Conservation (phyloP, 2,329 filamentous ascomycete species). For the Arthrobotrys musiformis region DNA sequence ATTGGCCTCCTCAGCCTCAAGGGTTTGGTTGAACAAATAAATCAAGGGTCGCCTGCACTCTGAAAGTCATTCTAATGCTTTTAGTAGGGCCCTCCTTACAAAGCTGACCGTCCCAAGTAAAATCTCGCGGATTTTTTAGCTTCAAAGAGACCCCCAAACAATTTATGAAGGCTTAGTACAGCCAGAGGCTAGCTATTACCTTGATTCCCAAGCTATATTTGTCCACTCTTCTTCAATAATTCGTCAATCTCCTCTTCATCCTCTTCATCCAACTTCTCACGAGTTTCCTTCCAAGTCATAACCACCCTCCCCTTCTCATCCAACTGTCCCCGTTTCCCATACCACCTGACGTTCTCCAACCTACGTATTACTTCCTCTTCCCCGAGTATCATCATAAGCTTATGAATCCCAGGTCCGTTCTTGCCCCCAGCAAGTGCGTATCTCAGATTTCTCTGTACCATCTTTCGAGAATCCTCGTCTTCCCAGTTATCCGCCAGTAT, state of each 20-base stretch:
- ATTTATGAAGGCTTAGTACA: too few species aligned
- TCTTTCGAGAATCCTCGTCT: conserved; percentile 35
- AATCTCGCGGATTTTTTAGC: too few species aligned
- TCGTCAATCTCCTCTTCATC: conserved; percentile 34
- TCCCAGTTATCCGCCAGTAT: conserved; percentile 40
- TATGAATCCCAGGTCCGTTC: conserved; percentile 42
- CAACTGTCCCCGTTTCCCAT: conserved; percentile 30
- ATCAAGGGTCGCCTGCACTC: too few species aligned
- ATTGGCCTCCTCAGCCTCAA: neutral
- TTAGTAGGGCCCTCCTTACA: too few species aligned
- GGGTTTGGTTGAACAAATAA: too few species aligned
- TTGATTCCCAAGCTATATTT: neutral
- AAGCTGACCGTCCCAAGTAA: too few species aligned
- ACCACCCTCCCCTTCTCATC: conserved; percentile 50
- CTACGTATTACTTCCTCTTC: conserved; percentile 35
- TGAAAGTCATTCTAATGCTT: too few species aligned
- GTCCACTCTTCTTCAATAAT: conserved; percentile 19
- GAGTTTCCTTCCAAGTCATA: conserved; percentile 49
- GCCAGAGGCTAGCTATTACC: too few species aligned
- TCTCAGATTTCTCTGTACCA: conserved; percentile 33
- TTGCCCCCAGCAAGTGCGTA: conserved; percentile 47
- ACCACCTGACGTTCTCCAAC: conserved; percentile 40
- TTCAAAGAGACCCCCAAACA: too few species aligned
- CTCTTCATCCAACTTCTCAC: conserved; percentile 3
- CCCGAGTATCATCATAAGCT: conserved; percentile 46